Evolutionary conservation across 768 basidiomycete species (phyloP).

Genomic region (Xerocomellus intermedius): DNA sequence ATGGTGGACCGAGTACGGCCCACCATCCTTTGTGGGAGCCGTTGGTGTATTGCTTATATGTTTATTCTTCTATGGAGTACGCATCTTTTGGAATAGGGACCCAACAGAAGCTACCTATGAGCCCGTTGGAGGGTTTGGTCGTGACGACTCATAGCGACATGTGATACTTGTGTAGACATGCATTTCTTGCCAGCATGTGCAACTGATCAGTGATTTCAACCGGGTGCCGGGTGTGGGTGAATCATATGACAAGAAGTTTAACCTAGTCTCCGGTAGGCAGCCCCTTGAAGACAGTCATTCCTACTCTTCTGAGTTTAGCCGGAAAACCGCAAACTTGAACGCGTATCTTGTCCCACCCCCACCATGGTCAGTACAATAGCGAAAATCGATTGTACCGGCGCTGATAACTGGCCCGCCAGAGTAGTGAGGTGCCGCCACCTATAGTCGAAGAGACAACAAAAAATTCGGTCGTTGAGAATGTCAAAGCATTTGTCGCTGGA

Average conservation of each 20-base stretch:
- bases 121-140: conserved; percentile 78
- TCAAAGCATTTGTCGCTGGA: conserved; percentile 90
- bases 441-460: conserved; percentile 19
- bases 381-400: background rate
- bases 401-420: conserved; percentile 21
- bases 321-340: background rate
- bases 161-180: conserved; percentile 18
- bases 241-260: conserved; percentile 26
- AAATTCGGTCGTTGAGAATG: conserved; percentile 36
- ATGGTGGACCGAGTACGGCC: conserved; percentile 80
- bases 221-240: conserved; percentile 13
- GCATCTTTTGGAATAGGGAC: conserved; percentile 68
- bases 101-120: conserved; percentile 87
- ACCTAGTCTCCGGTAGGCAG: too few species aligned
- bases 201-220: background rate
- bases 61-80: conserved; percentile 70
- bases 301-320: too few species aligned
- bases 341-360: conserved; percentile 12
- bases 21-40: conserved; percentile 59
- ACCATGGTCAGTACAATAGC: conserved; percentile 26
- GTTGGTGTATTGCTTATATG: conserved; percentile 62
- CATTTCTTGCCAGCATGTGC: conserved; percentile 15
- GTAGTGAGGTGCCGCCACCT: conserved; percentile 24
- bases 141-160: conserved; percentile 33
- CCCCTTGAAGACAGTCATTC: too few species aligned